Evolutionary conservation across 2,329 filamentous ascomycete species (phyloP), one percentile per base, ranked within the genome.

Genomic region (Nectriaceae sp.): DNA sequence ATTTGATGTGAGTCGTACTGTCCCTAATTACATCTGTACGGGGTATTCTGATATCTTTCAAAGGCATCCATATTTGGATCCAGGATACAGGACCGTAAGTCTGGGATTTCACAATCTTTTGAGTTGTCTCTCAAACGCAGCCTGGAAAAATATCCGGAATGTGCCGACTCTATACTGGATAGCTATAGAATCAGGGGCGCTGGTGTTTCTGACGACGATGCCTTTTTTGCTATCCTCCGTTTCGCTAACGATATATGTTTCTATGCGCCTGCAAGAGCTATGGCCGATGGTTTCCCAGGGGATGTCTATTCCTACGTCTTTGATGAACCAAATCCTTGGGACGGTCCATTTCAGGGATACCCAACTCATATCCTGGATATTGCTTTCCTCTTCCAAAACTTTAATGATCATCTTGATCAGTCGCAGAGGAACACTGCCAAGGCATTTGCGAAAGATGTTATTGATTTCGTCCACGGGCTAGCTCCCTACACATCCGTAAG

Each of bases 371-470:
- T 54, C 21, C 40, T 54, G 0, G 51, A 54, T 20, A 36, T 54
- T 16, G 42, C 51, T 5, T 51, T 54, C 26, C 38, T 54, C 2
- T 24, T 54, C 4, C 48, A 54, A 21, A 54, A 54, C 16, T 54
- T 21, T 5, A 54, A 54, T 20, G 38, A 48, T 5, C 35, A 42
- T 11, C 35, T 53, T 2, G 21, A 45, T 13, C 11, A 18, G 2
- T 11, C 18, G 4, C 47, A 53, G 16, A 36, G 22, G 5, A 39
- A 44, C 8, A 19, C 39, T 3, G 50, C 50, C n/a, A 29, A 26
- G 2, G 26, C n/a, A 10, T 38, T 52, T 44, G 42, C 43, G 5
- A 5, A 36, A 21, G 46, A 52, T 31, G 26, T 49, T 5, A 46
- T 52, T 19, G 8, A 5, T 2, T 52, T 52, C 20, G 19, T 35